Base-by-base conservation (phyloP, 2,329 filamentous ascomycete species). In the Diaporthe batatas region DNA sequence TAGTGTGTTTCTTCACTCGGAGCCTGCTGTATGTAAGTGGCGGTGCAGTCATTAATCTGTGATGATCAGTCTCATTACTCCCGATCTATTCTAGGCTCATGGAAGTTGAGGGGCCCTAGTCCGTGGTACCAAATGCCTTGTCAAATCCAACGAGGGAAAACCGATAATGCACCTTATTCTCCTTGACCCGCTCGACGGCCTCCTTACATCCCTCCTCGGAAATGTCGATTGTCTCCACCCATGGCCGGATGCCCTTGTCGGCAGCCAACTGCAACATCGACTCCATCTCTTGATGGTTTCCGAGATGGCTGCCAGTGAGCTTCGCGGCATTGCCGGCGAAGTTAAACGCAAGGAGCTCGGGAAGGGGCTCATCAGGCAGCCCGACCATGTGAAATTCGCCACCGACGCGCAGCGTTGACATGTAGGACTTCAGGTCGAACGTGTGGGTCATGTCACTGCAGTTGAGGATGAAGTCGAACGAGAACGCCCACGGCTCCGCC, bases 151-250 rank as follows among this genome's bases (percentile, higher is more conserved):
- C 90, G 78, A 95, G 81, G 0, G 92, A 93, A 78, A 94, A 91
- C 53, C 93, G 86, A 80, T 94, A 96, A 44, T 87, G 87, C 18
- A 95, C 91, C 80, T 93, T 89, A 77, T 92, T 92, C 75, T 89
- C 90, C 79, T 92, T 90, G 67, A 95, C 88, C 75, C 91, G 87
- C 80, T 91, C 87, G 23, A 94, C 88, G 0, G 90, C 93, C 83
- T 94, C 87, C 81, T 91, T 91, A 79, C 92, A 91, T 0, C 90
- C 91, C 76, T 90, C 86, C 79, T 69, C 75, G 23, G 73, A 76
- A 29, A 79, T 59, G 29, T 75, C 75, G 23, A 78, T 73, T 47
- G 74, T 78, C 75, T 79, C 76, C 2, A 79, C 75, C 72, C 75
- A 72, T 11, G 77, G 75, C 55, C 70, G 68, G 39, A 78, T 74